These are phyloP conservation scores for Berberis vulgaris DNA, from an alignment of 164 flowering plant genomes.

Conservation along the genomic window DNA sequence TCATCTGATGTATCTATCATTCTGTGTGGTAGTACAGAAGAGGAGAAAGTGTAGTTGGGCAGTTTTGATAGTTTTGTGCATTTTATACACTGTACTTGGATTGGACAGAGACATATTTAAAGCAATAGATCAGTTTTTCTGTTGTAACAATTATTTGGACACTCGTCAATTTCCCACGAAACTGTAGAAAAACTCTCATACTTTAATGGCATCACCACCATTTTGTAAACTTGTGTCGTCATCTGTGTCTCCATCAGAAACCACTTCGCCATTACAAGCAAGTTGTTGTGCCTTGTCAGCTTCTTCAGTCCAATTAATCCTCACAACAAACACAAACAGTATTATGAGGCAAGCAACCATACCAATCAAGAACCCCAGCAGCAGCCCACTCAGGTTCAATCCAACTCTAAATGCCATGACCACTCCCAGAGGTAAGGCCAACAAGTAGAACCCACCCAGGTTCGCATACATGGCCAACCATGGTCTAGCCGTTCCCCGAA, in stretches of 20 bases:
- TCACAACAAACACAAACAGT: slow-evolving; percentile 41
- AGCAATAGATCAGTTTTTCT: too few relatives aligned
- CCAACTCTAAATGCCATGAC: slow-evolving; percentile 47
- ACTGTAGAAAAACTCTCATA: background rate
- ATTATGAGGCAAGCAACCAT: slow-evolving; percentile 34
- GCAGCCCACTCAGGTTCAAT: slow-evolving; percentile 46
- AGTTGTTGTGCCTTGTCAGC: slow-evolving; percentile 60
- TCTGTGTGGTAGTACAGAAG: too few relatives aligned
- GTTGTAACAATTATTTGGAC: background rate
- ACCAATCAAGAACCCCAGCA: slow-evolving; percentile 22
- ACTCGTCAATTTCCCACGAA: background rate
- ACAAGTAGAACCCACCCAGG: slow-evolving; percentile 65
- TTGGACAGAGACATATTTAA: too few relatives aligned
- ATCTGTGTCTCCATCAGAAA: background rate
- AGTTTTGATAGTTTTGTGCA: too few relatives aligned
- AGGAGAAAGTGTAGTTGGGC: too few relatives aligned
- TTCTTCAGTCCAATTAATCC: slow-evolving; percentile 68
- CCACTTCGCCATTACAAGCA: slow-evolving; percentile 14
- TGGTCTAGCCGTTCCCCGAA: slow-evolving; percentile 80
- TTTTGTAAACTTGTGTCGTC: background rate
- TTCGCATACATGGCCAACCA: slow-evolving; percentile 62
- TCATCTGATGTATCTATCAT: too few relatives aligned
- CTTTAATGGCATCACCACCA: background rate
- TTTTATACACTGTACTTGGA: too few relatives aligned
- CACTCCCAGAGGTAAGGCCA: slow-evolving; percentile 68